phyloP scores from a whole-genome alignment of 148 eudicot species.

The Tetragonia tetragonoides region DNA sequence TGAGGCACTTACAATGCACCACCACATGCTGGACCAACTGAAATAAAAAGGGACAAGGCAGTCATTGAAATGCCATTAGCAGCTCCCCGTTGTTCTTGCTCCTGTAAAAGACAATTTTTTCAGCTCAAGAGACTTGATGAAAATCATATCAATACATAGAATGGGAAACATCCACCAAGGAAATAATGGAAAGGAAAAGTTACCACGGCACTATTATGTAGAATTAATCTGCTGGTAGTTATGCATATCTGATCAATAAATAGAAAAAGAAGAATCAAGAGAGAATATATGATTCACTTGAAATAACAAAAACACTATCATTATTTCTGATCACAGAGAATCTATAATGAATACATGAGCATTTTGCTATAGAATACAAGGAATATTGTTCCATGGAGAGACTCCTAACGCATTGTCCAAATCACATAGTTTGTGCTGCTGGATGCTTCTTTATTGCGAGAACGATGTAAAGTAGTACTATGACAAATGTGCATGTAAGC shows the following conservation, averaged over 20 bases:
- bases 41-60: too few species aligned
- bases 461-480: too few species aligned
- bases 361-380: background rate
- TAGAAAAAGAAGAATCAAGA: too few species aligned
- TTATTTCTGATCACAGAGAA: background rate
- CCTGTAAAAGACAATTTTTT: conserved; percentile 36
- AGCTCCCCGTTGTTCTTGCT: conserved; percentile 84
- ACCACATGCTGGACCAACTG: too few species aligned
- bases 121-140: background rate
- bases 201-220: conserved; percentile 92
- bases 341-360: background rate
- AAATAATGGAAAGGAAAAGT: conserved; percentile 12
- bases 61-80: conserved; percentile 49
- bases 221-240: conserved; percentile 60
- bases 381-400: background rate
- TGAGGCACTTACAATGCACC: too few species aligned
- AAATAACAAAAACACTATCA: too few species aligned
- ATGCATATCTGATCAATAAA: conserved; percentile 45
- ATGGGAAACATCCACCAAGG: background rate
- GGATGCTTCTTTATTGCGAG: background rate
- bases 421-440: background rate
- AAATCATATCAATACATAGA: background rate
- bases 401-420: background rate
- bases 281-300: too few species aligned
- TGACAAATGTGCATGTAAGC: background rate